Evolutionary conservation across 2,329 filamentous ascomycete species (phyloP).

Genomic region (Exophiala sideris): DNA sequence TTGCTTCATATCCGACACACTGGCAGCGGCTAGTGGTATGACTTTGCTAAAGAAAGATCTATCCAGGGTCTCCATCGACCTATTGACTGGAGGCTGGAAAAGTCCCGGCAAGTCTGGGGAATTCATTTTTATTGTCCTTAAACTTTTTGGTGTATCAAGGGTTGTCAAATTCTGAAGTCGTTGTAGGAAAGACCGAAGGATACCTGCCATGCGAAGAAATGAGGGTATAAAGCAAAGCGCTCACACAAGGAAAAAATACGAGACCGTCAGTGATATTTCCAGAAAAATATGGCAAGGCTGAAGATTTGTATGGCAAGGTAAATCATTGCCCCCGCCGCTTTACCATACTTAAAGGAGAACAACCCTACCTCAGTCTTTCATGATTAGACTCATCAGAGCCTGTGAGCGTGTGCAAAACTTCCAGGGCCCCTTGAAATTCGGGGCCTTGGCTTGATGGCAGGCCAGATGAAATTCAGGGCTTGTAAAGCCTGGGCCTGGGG

Average conservation of each 20-base stretch:
- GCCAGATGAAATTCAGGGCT: too few relatives aligned
- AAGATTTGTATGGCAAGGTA: too few relatives aligned
- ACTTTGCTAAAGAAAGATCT: conserved; percentile 76
- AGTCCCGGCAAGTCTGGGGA: conserved; percentile 39
- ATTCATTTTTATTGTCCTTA: conserved; percentile 24
- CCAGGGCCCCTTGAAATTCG: too few relatives aligned
- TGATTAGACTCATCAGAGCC: too few relatives aligned
- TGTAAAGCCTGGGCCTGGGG: too few relatives aligned
- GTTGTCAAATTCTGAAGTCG: conserved; percentile 1
- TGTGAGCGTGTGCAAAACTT: too few relatives aligned
- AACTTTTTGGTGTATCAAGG: not conserved
- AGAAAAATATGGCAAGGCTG: not conserved
- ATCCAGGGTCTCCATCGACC: conserved; percentile 76
- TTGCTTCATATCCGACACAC: conserved; percentile 69
- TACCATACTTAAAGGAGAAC: too few relatives aligned
- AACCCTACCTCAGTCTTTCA: too few relatives aligned
- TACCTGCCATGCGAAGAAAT: conserved; percentile 14
- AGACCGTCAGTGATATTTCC: not conserved
- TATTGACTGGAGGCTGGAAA: conserved; percentile 78
- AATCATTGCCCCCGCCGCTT: too few relatives aligned
- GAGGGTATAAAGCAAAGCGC: not conserved
- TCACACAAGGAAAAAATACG: not conserved
- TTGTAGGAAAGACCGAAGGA: conserved; percentile 7
- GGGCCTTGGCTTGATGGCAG: too few relatives aligned
- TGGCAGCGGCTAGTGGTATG: conserved; percentile 72